Evolutionary conservation across 2,329 filamentous ascomycete species (phyloP).

Genomic region (Chrysoporthe austroafricana): DNA sequence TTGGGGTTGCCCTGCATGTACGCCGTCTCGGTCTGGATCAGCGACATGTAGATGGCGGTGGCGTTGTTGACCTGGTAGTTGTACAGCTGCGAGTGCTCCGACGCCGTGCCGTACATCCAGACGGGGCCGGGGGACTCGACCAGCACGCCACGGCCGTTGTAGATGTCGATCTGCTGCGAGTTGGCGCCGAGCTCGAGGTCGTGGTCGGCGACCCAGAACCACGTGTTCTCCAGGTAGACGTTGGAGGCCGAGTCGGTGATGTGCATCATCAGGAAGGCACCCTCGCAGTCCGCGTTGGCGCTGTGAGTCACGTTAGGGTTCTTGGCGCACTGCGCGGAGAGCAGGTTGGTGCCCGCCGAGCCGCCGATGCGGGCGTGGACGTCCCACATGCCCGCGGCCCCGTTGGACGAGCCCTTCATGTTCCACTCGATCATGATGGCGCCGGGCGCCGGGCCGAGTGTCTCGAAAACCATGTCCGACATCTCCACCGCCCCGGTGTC

Average conservation of each 20-base stretch:
- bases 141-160: constrained; percentile 82
- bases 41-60: constrained; percentile 77
- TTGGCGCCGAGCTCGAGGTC: constrained; percentile 77
- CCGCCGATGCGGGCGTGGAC: constrained; percentile 95
- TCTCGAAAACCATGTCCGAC: constrained; percentile 84
- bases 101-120: constrained; percentile 81
- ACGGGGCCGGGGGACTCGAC: constrained; percentile 78
- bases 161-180: constrained; percentile 74
- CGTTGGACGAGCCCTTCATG: constrained; percentile 67
- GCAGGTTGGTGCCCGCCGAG: constrained; percentile 79
- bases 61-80: constrained; percentile 86
- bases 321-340: constrained; percentile 80
- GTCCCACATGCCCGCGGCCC: constrained; percentile 85
- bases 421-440: constrained; percentile 95
- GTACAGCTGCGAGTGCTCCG: constrained; percentile 69
- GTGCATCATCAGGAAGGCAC: constrained; percentile 72
- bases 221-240: constrained; percentile 85
- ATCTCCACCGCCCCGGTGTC: constrained; percentile 84
- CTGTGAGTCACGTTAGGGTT: constrained; percentile 65
- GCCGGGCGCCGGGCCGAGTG: constrained; percentile 79
- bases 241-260: constrained; percentile 61
- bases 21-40: constrained; percentile 89
- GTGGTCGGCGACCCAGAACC: constrained; percentile 91
- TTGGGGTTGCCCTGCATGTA: constrained; percentile 86
- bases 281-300: constrained; percentile 71